Evolutionary conservation across 1,284 basidiomycete species (phyloP).

Genomic region (Cryptococcus sp.): DNA sequence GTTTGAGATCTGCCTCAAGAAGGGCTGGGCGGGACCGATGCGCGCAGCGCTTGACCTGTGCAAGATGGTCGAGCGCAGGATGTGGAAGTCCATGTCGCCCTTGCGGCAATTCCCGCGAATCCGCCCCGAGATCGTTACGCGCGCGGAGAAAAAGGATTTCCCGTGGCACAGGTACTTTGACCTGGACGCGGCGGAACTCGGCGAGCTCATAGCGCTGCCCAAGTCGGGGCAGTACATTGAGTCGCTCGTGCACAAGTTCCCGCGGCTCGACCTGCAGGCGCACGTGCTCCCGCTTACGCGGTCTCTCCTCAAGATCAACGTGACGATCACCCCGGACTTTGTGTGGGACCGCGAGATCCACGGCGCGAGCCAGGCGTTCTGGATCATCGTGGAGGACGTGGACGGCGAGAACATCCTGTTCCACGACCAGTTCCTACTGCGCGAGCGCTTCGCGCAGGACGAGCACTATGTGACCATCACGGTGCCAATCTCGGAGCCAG

Average conservation of each 20-base stretch:
- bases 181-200: conserved; percentile 79
- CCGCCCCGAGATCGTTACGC: conserved; percentile 72
- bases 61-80: conserved; percentile 92
- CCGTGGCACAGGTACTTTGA: conserved; percentile 97
- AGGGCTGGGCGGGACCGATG: conserved; percentile 95
- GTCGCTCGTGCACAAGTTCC: conserved; percentile 94
- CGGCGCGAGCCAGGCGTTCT: conserved; percentile 80
- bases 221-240: conserved; percentile 89
- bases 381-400: conserved; percentile 92
- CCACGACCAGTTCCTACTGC: conserved; percentile 87
- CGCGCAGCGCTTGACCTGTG: conserved; percentile 88
- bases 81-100: conserved; percentile 99
- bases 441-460: conserved; percentile 84
- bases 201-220: conserved; percentile 90
- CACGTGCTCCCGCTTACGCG: conserved; percentile 92
- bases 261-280: conserved; percentile 86
- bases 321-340: conserved; percentile 93
- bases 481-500: conserved; percentile 93
- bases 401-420: conserved; percentile 94
- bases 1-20: conserved; percentile 96
- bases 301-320: conserved; percentile 78
- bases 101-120: conserved; percentile 81
- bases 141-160: conserved; percentile 97
- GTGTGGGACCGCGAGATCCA: conserved; percentile 96
- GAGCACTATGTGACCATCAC: conserved; percentile 93